Conservation (phyloP, 2,329 filamentous ascomycete genomes). For the Rutstroemia sp. region DNA sequence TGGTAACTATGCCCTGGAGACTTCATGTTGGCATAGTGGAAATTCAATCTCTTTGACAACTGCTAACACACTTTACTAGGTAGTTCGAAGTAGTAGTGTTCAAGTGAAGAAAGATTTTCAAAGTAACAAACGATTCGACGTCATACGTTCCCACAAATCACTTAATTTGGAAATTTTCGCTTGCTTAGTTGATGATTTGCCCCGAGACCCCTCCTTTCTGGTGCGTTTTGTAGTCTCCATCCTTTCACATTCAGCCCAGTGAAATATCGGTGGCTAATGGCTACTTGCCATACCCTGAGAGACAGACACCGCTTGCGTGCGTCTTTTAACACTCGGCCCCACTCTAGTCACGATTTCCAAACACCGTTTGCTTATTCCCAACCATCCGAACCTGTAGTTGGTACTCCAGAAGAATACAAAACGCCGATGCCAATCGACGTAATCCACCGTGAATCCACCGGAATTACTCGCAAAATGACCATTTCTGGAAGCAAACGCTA, state of each 20-base stretch:
- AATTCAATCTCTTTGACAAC: neutral
- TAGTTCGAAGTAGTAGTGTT: too few relatives aligned
- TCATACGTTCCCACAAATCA: neutral
- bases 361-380: neutral
- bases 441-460: neutral
- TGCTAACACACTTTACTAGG: too few relatives aligned
- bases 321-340: neutral
- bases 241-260: neutral
- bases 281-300: neutral
- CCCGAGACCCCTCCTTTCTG: neutral
- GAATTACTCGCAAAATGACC: conserved; percentile 2
- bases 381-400: neutral
- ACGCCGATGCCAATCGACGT: neutral
- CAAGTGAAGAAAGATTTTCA: neutral
- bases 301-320: neutral
- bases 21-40: neutral
- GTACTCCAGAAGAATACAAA: neutral
- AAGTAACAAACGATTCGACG: neutral
- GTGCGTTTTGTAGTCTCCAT: neutral
- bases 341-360: neutral
- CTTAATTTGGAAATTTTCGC: neutral
- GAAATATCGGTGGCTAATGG: neutral
- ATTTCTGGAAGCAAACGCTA: neutral
- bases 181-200: neutral
- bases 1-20: neutral